Evolutionary conservation across 192 early-diverging fungal species (phyloP).

Genomic region (Linnemannia hyalina): DNA sequence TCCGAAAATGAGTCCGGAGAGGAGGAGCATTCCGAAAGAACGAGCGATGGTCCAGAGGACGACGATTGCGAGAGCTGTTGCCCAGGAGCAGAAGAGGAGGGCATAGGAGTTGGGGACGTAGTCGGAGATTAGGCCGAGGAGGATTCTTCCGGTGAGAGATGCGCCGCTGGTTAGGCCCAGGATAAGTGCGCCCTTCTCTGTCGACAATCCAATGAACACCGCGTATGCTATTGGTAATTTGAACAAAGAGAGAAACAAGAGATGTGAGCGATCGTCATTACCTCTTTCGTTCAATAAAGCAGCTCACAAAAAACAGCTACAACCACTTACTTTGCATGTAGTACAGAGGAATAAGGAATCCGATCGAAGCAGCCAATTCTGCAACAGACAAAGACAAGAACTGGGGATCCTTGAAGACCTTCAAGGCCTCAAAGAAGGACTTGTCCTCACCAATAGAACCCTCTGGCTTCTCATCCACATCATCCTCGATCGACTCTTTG

Average conservation of each 20-base stretch:
- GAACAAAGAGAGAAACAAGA: neutral
- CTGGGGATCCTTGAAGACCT: slow-evolving; percentile 46
- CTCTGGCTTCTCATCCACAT: slow-evolving; percentile 6
- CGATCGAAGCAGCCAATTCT: slow-evolving; percentile 54
- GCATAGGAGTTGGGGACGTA: slow-evolving; percentile 34
- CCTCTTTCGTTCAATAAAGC: neutral
- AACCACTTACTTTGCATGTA: slow-evolving; percentile 55
- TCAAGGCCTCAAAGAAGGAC: slow-evolving; percentile 34
- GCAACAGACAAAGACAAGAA: slow-evolving; percentile 54
- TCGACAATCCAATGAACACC: slow-evolving; percentile 68
- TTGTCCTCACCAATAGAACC: neutral
- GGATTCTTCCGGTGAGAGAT: slow-evolving; percentile 71
- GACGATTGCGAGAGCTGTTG: slow-evolving; percentile 30
- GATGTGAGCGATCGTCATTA: neutral
- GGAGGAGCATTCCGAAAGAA: slow-evolving; percentile 29
- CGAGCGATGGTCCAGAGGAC: slow-evolving; percentile 41
- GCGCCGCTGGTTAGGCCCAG: slow-evolving; percentile 77
- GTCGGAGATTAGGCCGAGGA: slow-evolving; percentile 74
- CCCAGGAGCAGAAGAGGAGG: slow-evolving; percentile 37
- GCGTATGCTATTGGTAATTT: slow-evolving; percentile 59
- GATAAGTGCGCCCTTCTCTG: slow-evolving; percentile 70
- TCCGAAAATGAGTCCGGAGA: slow-evolving; percentile 59
- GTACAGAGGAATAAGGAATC: slow-evolving; percentile 61
- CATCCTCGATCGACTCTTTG: neutral
- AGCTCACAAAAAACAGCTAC: neutral